Conservation (phyloP, 352 stramenopile genomes). For the Phytophthora nicotianae region DNA sequence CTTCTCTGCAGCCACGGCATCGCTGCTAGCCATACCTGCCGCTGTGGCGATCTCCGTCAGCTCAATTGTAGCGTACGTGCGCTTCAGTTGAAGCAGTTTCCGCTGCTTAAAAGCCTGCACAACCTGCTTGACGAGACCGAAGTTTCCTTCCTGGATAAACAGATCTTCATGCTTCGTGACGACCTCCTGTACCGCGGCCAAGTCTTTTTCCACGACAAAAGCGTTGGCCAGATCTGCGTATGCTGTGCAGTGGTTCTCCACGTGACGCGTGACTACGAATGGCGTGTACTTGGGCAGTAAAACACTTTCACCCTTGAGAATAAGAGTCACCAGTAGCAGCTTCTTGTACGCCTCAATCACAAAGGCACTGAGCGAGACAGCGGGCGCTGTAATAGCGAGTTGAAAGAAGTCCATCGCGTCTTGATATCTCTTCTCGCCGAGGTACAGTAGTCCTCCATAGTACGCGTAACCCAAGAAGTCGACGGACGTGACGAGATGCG, state of each 20-base stretch:
- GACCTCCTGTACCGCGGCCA: conserved; percentile 38
- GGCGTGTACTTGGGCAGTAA: conserved; percentile 82
- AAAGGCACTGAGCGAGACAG: conserved; percentile 74
- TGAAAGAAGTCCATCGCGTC: conserved; percentile 78
- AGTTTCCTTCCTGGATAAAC: conserved; percentile 70
- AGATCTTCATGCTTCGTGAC: conserved; percentile 45
- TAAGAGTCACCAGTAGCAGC: conserved; percentile 68
- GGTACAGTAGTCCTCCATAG: conserved; percentile 76
- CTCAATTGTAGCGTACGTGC: conserved; percentile 81
- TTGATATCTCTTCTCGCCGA: conserved; percentile 80
- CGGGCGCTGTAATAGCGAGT: conserved; percentile 74
- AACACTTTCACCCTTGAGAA: conserved; percentile 54
- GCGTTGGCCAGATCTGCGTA: conserved; percentile 66
- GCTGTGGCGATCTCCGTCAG: conserved; percentile 61
- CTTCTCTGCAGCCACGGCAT: conserved; percentile 54
- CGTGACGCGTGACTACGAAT: conserved; percentile 73
- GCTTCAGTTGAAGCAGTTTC: conserved; percentile 76
- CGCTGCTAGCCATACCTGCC: conserved; percentile 44
- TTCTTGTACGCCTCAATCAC: conserved; percentile 89
- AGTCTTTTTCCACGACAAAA: conserved; percentile 52
- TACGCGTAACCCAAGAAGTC: conserved; percentile 87
- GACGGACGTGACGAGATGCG: conserved; percentile 53
- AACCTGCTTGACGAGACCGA: conserved; percentile 83
- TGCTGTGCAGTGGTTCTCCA: conserved; percentile 67
- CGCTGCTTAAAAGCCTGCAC: conserved; percentile 68